Evolutionary conservation across 2,329 filamentous ascomycete genomes (phyloP).

Genomic region (Allantophomopsis lycopodina): DNA sequence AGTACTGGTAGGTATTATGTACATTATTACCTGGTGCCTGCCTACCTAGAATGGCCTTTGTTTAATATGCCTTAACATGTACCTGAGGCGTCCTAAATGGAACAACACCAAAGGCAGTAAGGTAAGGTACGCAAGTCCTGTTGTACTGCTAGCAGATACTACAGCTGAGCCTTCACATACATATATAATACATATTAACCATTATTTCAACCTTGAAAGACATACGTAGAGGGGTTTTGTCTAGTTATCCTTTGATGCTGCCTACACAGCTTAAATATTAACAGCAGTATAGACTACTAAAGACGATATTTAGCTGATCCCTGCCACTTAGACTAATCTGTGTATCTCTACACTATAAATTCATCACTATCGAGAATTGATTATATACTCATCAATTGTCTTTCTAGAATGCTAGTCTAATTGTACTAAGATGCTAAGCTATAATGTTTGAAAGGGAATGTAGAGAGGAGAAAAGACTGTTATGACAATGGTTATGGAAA

Average conservation of each 20-base stretch:
- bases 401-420: constrained; percentile 56
- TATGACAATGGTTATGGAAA: no score
- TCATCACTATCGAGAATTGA: constrained; percentile 50
- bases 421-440: constrained; percentile 51
- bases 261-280: constrained; percentile 43
- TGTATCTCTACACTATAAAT: constrained; percentile 45
- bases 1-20: no score
- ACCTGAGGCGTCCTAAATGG: no score
- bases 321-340: constrained; percentile 29
- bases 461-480: constrained; percentile 29
- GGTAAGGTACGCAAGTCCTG: no score
- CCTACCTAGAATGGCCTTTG: no score
- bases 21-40: no score
- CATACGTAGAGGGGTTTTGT: constrained; percentile 30
- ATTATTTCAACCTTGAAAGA: no score
- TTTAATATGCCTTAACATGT: no score
- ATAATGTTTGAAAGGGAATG: constrained; percentile 80
- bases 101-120: no score
- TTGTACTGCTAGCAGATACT: no score
- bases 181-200: no score
- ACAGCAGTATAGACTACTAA: constrained; percentile 10
- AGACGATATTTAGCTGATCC: constrained; percentile 38
- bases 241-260: constrained; percentile 75
- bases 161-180: no score
- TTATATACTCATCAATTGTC: constrained; percentile 35